Percentiles rank a stretch among this genome's conserved stretches.
phyloP scores from a whole-genome alignment of 768 basidiomycete genomes.

The Lentinula raphanica region DNA sequence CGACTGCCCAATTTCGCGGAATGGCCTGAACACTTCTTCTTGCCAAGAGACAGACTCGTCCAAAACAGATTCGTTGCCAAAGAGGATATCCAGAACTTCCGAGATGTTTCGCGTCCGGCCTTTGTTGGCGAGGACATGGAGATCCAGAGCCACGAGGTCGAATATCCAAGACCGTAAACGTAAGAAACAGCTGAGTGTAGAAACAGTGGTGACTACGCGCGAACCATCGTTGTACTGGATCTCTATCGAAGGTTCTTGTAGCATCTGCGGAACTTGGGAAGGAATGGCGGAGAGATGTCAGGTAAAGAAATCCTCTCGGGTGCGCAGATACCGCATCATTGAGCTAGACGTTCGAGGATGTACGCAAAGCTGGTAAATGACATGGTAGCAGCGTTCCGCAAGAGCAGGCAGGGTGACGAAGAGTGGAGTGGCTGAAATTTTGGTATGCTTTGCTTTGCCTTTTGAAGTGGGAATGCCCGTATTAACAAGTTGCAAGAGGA shows the following conservation, averaged over 20 bases:
- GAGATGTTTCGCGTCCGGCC: constrained; percentile 68
- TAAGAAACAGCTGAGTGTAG: constrained; percentile 70
- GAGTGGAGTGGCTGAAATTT: constrained; percentile 42
- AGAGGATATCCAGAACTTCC: constrained; percentile 76
- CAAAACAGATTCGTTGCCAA: constrained; percentile 56
- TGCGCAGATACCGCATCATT: constrained; percentile 80
- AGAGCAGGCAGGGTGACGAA: constrained; percentile 65
- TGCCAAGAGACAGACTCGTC: constrained; percentile 32
- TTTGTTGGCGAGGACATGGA: constrained; percentile 79
- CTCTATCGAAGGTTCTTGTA: constrained; percentile 48
- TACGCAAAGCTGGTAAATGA: constrained; percentile 83
- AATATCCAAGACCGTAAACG: constrained; percentile 80
- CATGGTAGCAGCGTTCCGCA: constrained; percentile 80
- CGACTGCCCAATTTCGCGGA: constrained; percentile 75
- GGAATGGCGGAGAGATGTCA: constrained; percentile 80
- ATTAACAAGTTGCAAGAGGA: constrained; percentile 74
- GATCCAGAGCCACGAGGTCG: constrained; percentile 80
- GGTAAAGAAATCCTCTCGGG: constrained; percentile 83
- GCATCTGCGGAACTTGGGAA: constrained; percentile 48
- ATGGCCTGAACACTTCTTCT: constrained; percentile 49
- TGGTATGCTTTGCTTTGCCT: constrained; percentile 29
- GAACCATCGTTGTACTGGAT: constrained; percentile 70
- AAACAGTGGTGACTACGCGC: constrained; percentile 60
- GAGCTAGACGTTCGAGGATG: constrained; percentile 79
- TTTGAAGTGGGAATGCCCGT: constrained; percentile 60